Evolutionary conservation across 2,329 filamentous ascomycete species (phyloP).

Genomic region (Paecilomyces niveus): DNA sequence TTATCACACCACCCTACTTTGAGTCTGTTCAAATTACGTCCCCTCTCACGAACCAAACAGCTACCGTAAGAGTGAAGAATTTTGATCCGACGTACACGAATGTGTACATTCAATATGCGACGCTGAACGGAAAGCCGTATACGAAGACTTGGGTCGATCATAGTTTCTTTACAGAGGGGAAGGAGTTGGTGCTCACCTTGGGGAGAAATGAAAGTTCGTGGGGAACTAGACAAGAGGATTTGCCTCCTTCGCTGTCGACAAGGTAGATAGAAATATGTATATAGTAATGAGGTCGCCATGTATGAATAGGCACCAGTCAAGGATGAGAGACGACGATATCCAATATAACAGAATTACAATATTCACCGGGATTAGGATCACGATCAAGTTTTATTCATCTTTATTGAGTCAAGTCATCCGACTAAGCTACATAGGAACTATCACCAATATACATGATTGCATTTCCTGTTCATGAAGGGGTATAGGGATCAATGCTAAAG

Average conservation of each 20-base stretch:
- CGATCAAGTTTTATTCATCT: no score
- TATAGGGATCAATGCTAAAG: no score
- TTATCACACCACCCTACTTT: conserved; percentile 60
- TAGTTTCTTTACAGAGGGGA: conserved; percentile 57
- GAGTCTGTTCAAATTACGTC: conserved; percentile 48
- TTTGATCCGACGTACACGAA: conserved; percentile 50
- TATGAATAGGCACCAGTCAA: not conserved
- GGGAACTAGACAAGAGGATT: conserved; percentile 53
- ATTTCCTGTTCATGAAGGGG: no score
- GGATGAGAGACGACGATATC: not conserved
- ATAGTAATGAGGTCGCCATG: not conserved
- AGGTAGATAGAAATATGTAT: not conserved
- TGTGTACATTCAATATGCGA: conserved; percentile 58
- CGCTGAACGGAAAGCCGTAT: conserved; percentile 51
- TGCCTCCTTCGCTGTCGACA: conserved; percentile 50
- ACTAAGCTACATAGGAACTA: no score
- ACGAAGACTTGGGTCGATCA: conserved; percentile 59
- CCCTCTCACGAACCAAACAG: conserved; percentile 49
- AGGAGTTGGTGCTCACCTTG: conserved; percentile 54
- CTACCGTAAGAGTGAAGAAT: conserved; percentile 49
- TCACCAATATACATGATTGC: no score
- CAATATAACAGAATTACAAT: no score
- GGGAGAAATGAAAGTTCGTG: conserved; percentile 56
- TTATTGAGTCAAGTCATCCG: no score
- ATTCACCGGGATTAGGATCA: no score